phyloP scores from a whole-genome alignment of 1,284 basidiomycete species.

The Boletus mariae region DNA sequence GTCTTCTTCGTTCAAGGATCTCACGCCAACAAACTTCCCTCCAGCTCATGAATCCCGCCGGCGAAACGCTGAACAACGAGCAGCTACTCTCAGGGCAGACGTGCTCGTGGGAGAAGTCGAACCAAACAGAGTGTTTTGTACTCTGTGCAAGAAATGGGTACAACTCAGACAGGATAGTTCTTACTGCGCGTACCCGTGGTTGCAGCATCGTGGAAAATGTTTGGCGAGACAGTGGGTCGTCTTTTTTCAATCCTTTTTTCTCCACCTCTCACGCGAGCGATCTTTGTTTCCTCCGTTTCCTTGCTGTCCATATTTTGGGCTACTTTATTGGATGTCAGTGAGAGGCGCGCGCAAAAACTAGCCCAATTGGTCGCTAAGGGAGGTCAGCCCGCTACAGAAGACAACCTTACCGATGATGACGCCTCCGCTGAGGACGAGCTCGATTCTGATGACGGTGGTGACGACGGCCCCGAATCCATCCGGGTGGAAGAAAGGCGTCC shows the following conservation, averaged over 20 bases:
- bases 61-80: constrained; percentile 71
- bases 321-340: constrained; percentile 34
- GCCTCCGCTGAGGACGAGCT: constrained; percentile 37
- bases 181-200: constrained; percentile 75
- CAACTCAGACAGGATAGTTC: constrained; percentile 68
- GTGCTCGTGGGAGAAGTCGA: constrained; percentile 62
- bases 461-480: constrained; percentile 18
- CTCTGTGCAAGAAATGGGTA: constrained; percentile 73
- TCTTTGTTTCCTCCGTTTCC: constrained; percentile 4
- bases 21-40: constrained; percentile 47
- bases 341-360: constrained; percentile 48
- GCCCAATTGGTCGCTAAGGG: constrained; percentile 31
- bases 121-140: constrained; percentile 70
- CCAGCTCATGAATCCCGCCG: constrained; percentile 59
- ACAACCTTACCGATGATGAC: constrained; percentile 28
- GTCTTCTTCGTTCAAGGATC: constrained; percentile 46
- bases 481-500: constrained; percentile 30
- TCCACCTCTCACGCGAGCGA: constrained; percentile 6
- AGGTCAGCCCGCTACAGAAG: constrained; percentile 23
- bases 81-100: constrained; percentile 62
- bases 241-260: constrained; percentile 3
- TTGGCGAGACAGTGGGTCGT: constrained; percentile 57
- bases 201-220: constrained; percentile 72
- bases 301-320: neutral
- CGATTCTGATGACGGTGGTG: constrained; percentile 40